phyloP scores from a whole-genome alignment of 148 eudicot genomes.

The Camellia lanceoleosa region DNA sequence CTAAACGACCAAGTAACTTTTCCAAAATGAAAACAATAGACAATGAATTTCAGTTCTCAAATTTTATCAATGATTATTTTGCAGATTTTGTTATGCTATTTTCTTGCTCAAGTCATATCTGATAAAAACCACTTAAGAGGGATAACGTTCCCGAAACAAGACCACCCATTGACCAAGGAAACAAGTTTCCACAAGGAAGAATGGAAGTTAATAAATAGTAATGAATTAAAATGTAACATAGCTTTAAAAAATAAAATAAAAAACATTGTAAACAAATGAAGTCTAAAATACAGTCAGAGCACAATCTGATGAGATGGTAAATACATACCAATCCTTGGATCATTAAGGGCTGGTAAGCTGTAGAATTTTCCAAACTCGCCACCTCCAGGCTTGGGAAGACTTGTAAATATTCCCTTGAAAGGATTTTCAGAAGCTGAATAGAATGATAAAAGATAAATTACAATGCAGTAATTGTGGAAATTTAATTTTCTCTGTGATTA shows the following conservation, averaged over 20 bases:
- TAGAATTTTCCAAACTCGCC: slow-evolving; percentile 92
- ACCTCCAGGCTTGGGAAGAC: slow-evolving; percentile 81
- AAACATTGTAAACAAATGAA: background rate
- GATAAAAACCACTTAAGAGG: background rate
- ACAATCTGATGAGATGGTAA: background rate
- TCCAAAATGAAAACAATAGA: background rate
- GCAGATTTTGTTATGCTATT: background rate
- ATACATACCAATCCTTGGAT: slow-evolving; percentile 71
- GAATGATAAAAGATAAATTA: slow-evolving; percentile 1
- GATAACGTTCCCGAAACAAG: background rate
- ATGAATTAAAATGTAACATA: background rate
- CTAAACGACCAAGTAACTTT: too few species aligned
- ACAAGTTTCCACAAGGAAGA: background rate
- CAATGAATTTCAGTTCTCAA: background rate
- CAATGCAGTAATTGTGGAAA: background rate
- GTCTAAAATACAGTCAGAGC: background rate
- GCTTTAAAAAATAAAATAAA: background rate
- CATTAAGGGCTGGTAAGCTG: slow-evolving; percentile 82
- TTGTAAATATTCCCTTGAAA: slow-evolving; percentile 65
- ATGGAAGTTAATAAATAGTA: too few species aligned
- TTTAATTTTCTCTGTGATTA: too few species aligned
- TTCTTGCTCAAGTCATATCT: background rate
- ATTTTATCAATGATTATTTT: background rate
- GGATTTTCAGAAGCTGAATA: slow-evolving; percentile 74
- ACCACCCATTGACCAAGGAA: background rate